phyloP scores from a whole-genome alignment of 2,329 filamentous ascomycete species.

The Cercospora citrullina region DNA sequence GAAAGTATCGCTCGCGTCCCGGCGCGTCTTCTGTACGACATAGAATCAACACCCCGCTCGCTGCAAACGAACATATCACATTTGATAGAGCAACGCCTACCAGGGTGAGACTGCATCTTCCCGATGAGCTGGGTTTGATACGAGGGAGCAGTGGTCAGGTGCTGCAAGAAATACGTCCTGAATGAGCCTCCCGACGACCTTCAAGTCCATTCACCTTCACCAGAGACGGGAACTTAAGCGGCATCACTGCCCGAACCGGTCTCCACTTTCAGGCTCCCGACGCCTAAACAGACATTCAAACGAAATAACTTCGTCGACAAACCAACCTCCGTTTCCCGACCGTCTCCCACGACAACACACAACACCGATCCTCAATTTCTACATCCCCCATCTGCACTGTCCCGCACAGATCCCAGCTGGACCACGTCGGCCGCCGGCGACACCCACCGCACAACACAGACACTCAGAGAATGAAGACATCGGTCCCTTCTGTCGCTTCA shows the following conservation, averaged over 20 bases:
- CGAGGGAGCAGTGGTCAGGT: not conserved
- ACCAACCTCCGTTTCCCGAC: not conserved
- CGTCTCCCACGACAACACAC: not conserved
- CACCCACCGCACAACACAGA: not conserved
- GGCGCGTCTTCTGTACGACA: constrained; percentile 6
- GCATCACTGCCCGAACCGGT: not conserved
- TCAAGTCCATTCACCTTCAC: not conserved
- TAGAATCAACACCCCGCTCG: not conserved
- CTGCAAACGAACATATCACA: constrained; percentile 1
- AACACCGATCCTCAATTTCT: not conserved
- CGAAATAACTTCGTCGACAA: constrained; percentile 2
- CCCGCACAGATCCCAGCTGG: not conserved
- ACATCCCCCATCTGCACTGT: not conserved
- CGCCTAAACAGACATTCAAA: not conserved
- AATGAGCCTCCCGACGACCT: not conserved
- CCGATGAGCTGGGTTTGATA: not conserved
- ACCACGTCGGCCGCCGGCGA: not conserved
- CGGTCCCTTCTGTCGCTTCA: constrained; percentile 2
- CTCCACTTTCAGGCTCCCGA: not conserved
- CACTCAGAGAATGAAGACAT: constrained; percentile 6
- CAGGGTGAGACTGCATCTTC: not conserved
- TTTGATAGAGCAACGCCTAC: not conserved
- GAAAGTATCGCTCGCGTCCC: constrained; percentile 1
- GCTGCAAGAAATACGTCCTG: not conserved
- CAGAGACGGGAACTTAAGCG: not conserved